Evolutionary conservation across 2,329 filamentous ascomycete species (phyloP).

Genomic region (Drechmeria coniospora): DNA sequence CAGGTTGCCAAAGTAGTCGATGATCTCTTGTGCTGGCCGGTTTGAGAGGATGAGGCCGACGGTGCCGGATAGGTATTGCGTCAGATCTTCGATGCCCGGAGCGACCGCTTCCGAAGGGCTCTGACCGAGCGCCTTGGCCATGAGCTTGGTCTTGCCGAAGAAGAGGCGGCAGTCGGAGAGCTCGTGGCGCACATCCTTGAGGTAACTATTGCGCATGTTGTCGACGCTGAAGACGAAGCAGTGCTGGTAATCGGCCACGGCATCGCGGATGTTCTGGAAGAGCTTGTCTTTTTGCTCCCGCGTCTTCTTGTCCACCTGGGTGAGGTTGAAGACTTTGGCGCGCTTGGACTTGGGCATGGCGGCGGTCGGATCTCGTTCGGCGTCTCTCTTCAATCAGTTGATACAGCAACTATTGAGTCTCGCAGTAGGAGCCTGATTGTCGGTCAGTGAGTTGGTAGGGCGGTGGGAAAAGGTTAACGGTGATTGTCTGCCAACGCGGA

Average conservation of each 20-base stretch:
- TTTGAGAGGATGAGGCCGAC: conserved; percentile 87
- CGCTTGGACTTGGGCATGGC: conserved; percentile 89
- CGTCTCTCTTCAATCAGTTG: not conserved
- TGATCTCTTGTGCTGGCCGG: conserved; percentile 50
- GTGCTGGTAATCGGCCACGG: conserved; percentile 71
- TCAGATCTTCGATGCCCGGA: conserved; percentile 57
- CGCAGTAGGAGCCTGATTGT: too few relatives aligned
- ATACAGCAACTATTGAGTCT: too few relatives aligned
- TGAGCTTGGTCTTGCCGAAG: conserved; percentile 99
- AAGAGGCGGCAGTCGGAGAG: conserved; percentile 74
- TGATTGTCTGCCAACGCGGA: too few relatives aligned
- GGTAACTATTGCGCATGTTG: conserved; percentile 95
- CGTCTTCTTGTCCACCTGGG: conserved; percentile 82
- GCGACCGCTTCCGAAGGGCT: conserved; percentile 65
- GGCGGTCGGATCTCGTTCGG: conserved; percentile 8
- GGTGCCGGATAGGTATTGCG: conserved; percentile 57
- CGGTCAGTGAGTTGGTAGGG: not conserved
- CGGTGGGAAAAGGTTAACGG: not conserved
- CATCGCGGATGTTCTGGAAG: conserved; percentile 76
- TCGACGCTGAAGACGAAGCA: conserved; percentile 89
- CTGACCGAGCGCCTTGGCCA: conserved; percentile 83
- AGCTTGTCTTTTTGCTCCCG: conserved; percentile 84
- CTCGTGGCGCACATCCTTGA: conserved; percentile 79
- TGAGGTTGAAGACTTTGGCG: conserved; percentile 74
- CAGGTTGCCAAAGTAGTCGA: conserved; percentile 57